Evolutionary conservation across 148 eudicot genomes (phyloP), one percentile per base, ranked within the genome.

Genomic region (Cornus controversa): DNA sequence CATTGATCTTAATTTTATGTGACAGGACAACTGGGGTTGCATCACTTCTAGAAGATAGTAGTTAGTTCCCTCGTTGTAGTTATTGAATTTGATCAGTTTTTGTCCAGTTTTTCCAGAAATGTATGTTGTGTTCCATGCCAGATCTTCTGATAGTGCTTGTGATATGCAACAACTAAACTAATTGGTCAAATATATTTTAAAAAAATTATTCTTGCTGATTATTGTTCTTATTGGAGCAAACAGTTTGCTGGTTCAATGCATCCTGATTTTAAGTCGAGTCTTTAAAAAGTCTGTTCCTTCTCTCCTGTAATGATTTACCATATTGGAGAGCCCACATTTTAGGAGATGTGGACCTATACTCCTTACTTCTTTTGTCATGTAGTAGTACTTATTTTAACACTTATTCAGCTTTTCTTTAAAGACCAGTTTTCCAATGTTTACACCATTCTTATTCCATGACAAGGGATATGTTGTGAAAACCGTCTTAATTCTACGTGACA

Each of bases 31-130:
- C 71, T 76, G 86, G 80, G 24, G 70, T 82, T 65, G 76, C 80
- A 42, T 76, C 88, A 84, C 67, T 36, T 79, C 91, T 27, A 89
- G 98, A 90, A 89, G 92, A 93, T 93, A 40, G 45, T 40, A 92
- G 97, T 94, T 84, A 94, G 96, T 90, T 20, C 75, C 15, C 71
- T 73, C 15, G 10, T 58, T 34, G 24, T 31, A 10, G 16, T 22
- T 24, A 23, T 54, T n/a, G 71, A 45, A 18, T 14, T 54, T 29
- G 42, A 45, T 75, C 27, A 13, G 31, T 27, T 47, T 36, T 45
- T 74, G 14, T 63, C 40, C 13, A 27, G 15, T 54, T 25, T 11
- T 54, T 40, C 8, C 16, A 24, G n/a, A 54, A 31, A 47, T 24
- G 23, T 36, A 36, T 31, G 72, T n/a, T 10, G 42, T 5, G 8